These are phyloP conservation scores for Cryphonectria japonica DNA, from an alignment of 2,329 filamentous ascomycete species.

Conservation along the genomic window DNA sequence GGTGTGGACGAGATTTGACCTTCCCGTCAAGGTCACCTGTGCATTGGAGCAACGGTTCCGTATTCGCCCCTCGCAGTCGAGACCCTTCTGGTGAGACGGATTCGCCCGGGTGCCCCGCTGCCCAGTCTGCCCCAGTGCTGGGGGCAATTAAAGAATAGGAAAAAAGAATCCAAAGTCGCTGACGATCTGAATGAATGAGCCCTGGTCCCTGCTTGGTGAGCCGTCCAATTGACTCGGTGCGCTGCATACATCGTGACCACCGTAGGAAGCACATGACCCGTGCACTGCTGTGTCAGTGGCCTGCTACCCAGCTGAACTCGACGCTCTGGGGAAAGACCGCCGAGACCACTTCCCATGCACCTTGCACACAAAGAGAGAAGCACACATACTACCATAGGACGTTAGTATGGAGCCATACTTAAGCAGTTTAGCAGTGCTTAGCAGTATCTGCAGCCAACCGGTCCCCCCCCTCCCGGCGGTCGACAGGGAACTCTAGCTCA, in stretches of 20 bases:
- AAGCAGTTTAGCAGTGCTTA: not conserved
- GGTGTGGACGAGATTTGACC: constrained; percentile 20
- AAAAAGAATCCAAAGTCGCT: not conserved
- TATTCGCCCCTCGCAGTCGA: constrained; percentile 14
- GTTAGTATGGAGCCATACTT: not conserved
- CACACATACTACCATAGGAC: not conserved
- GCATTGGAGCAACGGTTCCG: constrained; percentile 19
- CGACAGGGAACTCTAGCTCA: constrained; percentile 17
- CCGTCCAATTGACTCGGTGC: constrained; percentile 27
- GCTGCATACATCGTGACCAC: constrained; percentile 28
- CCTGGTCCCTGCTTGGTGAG: constrained; percentile 17
- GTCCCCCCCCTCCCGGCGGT: constrained; percentile 1
- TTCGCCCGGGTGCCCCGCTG: constrained; percentile 22
- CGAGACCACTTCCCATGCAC: constrained; percentile 16
- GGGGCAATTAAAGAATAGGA: not conserved
- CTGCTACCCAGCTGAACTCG: constrained; percentile 20
- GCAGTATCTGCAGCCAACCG: constrained; percentile 25
- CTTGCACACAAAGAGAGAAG: not conserved
- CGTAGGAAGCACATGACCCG: constrained; percentile 28
- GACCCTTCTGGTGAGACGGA: constrained; percentile 19
- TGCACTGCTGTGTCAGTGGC: constrained; percentile 23
- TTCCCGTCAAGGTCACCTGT: constrained; percentile 24
- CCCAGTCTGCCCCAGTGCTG: not conserved
- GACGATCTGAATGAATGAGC: constrained; percentile 20
- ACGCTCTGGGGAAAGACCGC: constrained; percentile 17